Evolutionary conservation across 352 stramenopile species (phyloP).

Genomic region (Globisporangium echinulatum): DNA sequence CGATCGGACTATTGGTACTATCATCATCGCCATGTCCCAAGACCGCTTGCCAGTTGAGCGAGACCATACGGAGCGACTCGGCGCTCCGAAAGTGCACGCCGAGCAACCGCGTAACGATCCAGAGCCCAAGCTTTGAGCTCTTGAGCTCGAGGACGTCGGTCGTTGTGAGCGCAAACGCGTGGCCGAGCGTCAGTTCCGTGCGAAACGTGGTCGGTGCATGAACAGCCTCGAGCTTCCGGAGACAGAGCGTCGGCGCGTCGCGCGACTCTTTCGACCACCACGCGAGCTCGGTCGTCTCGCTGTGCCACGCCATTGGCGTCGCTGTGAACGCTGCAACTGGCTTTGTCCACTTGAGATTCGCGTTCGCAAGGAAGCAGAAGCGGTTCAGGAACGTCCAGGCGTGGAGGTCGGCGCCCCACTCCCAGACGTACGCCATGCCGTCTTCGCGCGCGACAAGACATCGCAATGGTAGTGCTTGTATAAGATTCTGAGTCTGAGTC

Average conservation of each 20-base stretch:
- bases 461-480: constrained; percentile 23
- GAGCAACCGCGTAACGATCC: constrained; percentile 43
- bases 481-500: not conserved
- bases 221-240: constrained; percentile 69
- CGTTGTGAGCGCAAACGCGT: constrained; percentile 38
- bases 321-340: constrained; percentile 60
- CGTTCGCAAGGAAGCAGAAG: constrained; percentile 76
- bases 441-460: constrained; percentile 75
- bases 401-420: constrained; percentile 73
- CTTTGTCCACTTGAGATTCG: constrained; percentile 76
- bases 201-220: constrained; percentile 60
- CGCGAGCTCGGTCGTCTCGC: constrained; percentile 45
- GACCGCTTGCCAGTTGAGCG: constrained; percentile 27
- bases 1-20: not conserved
- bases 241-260: constrained; percentile 51
- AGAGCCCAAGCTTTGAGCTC: constrained; percentile 63
- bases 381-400: constrained; percentile 81
- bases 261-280: constrained; percentile 75
- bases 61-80: constrained; percentile 30
- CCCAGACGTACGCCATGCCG: constrained; percentile 77
- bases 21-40: not conserved
- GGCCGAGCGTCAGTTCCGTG: constrained; percentile 71
- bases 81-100: constrained; percentile 62
- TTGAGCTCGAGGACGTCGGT: constrained; percentile 31
- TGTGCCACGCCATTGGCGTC: constrained; percentile 27